phyloP scores from a whole-genome alignment of 139 green algal genomes.

The Chlamydomonas applanata region DNA sequence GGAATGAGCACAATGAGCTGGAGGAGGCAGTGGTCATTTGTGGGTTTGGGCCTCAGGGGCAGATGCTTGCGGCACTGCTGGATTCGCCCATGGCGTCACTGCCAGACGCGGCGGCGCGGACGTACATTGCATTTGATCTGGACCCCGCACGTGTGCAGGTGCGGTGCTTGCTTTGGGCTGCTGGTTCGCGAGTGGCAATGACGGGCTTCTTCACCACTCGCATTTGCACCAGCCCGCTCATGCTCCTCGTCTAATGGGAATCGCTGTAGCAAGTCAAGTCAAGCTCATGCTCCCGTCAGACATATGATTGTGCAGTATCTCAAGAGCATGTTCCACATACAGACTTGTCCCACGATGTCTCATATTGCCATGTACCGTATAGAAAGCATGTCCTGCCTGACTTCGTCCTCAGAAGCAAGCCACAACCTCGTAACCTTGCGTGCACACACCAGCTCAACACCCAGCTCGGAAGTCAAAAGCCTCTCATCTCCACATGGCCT shows the following conservation, averaged over 20 bases:
- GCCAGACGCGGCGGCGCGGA: constrained; percentile 6
- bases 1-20: not conserved
- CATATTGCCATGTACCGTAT: too few species aligned
- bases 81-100: constrained; percentile 51
- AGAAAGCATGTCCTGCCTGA: too few species aligned
- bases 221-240: too few species aligned
- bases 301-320: too few species aligned
- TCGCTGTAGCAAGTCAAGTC: too few species aligned
- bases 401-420: too few species aligned
- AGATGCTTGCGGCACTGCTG: constrained; percentile 84
- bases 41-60: constrained; percentile 22
- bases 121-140: constrained; percentile 88
- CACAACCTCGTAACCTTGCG: constrained; percentile 67
- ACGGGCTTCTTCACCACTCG: too few species aligned
- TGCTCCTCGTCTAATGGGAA: too few species aligned
- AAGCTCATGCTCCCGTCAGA: too few species aligned
- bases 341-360: too few species aligned
- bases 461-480: not conserved
- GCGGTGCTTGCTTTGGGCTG: constrained; percentile 31
- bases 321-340: too few species aligned
- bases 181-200: too few species aligned
- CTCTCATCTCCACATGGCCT: not conserved
- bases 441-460: constrained; percentile 33
- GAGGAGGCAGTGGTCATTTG: constrained; percentile 19
- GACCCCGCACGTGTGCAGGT: constrained; percentile 62